Base-by-base conservation (phyloP, 169 alveolate species). In the Eimeria tenella region DNA sequence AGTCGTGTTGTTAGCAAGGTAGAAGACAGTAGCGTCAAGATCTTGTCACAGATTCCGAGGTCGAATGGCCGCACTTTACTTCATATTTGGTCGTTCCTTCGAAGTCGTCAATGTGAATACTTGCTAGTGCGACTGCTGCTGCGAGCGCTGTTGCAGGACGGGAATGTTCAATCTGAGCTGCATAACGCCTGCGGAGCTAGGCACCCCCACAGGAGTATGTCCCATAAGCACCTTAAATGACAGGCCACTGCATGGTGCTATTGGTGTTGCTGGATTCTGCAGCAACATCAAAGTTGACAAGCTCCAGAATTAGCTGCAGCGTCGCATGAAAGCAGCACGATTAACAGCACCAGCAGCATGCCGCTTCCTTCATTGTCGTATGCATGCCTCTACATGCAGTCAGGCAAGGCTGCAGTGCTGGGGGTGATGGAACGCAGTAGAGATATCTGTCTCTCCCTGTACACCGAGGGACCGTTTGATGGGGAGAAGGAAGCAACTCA, bases 391-490 rank as follows among this genome's bases (percentile, higher is more conserved):
- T 79, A 71, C 88, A 70, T 79, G 55, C 90, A 90, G 94, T 65
- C 94, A 21, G 94, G 94, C 42, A 23, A 53, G 70, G 84, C 87
- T 42, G 92, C 92, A 17, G 68, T 91, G 79, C 86, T 55, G 71
- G 49, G 60, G 19, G 89, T 77, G 60, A 17, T 91, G 91, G 92
- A 91, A 23, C 17, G 95, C 7, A 91, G 95, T 75, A 62, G 95
- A n/a, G 86, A 91, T 53, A 52, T 91, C 56, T 91, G 95, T 77
- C 86, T 91, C 19, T 58, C 55, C 6, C 17, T 65, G 25, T 79
- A 91, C 75, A 86, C 79, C 6, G 86, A 91, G 95, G 81, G 60
- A 15, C 95, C 95, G 50, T 91, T 91, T 52, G 95, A 91, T 86
- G 92, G 74, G 53, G 86, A 77, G 84, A 55, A 87, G 60, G 95